Evolutionary conservation across 306 rosid genomes (phyloP).

Genomic region (Dalbergia cochinchinensis): DNA sequence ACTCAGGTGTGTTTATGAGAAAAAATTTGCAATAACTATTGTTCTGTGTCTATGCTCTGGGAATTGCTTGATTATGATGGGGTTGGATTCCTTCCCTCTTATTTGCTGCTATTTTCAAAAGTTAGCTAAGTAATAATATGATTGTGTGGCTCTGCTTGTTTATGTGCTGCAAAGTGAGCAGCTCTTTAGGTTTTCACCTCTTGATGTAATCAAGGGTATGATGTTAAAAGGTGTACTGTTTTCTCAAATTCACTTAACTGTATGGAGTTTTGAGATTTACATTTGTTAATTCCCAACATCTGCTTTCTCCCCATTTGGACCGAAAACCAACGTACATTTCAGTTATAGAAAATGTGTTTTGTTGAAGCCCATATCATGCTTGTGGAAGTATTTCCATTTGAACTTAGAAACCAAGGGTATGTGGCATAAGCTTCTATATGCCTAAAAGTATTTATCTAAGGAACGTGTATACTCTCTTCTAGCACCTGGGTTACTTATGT

Average conservation of each 20-base stretch:
- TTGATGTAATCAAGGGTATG: neutral
- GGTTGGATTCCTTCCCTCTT: neutral
- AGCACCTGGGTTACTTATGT: constrained; percentile 16
- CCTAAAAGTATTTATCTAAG: constrained; percentile 5
- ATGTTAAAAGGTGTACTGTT: no score
- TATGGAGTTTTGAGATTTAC: neutral
- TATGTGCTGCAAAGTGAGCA: constrained; percentile 21
- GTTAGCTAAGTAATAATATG: constrained; percentile 13
- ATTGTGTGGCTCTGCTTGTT: neutral
- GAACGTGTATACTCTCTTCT: constrained; percentile 21
- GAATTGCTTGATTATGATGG: constrained; percentile 19
- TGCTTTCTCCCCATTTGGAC: constrained; percentile 2
- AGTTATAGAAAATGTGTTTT: neutral
- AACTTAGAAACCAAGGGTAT: neutral
- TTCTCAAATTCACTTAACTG: neutral
- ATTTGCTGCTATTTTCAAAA: constrained; percentile 22
- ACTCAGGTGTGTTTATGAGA: constrained; percentile 68
- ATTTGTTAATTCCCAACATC: neutral
- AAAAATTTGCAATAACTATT: constrained; percentile 14
- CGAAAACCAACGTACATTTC: neutral
- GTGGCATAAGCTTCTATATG: constrained; percentile 6
- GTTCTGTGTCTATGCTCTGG: constrained; percentile 14
- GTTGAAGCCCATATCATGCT: constrained; percentile 8
- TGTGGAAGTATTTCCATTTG: neutral
- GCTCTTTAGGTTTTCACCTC: constrained; percentile 20